A percentile compares a stretch with the other conserved stretches of the same genome.
Evolutionary conservation across 2,329 filamentous ascomycete species (phyloP).

Genomic region (Alternaria rosae): DNA sequence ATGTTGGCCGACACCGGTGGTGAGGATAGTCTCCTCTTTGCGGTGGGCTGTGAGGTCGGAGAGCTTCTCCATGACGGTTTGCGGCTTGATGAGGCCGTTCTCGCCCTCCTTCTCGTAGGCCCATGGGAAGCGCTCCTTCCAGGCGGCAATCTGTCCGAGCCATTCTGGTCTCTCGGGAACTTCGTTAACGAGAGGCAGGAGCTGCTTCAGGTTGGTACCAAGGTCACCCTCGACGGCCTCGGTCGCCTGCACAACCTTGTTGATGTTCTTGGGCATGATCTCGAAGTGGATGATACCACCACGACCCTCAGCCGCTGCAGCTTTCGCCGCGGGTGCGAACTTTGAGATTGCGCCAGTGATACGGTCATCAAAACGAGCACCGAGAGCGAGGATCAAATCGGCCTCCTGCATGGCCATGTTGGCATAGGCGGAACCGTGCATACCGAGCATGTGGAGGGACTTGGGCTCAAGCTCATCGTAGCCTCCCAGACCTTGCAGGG

Average conservation of each 20-base stretch:
- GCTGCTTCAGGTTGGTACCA: conserved; percentile 74
- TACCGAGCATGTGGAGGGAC: conserved; percentile 96
- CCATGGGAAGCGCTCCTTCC: conserved; percentile 92
- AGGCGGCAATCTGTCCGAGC: conserved; percentile 87
- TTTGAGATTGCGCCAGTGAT: conserved; percentile 83
- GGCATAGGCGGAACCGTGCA: conserved; percentile 96
- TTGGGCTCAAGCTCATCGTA: conserved; percentile 94
- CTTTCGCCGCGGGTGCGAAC: conserved; percentile 88
- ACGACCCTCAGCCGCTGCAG: conserved; percentile 81
- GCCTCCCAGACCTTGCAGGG: conserved; percentile 88
- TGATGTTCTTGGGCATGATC: conserved; percentile 99
- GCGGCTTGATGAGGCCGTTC: conserved; percentile 88
- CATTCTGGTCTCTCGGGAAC: conserved; percentile 77
- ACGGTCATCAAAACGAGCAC: conserved; percentile 94
- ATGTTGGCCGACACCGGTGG: conserved; percentile 95
- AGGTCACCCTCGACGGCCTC: conserved; percentile 96
- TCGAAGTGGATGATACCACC: conserved; percentile 98
- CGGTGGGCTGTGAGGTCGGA: conserved; percentile 81
- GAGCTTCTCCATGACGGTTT: conserved; percentile 88
- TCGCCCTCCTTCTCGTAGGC: conserved; percentile 80
- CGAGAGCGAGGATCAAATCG: conserved; percentile 93
- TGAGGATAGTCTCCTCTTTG: conserved; percentile 85
- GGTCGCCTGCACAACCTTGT: conserved; percentile 97
- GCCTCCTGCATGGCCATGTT: conserved; percentile 99
- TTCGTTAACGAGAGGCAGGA: conserved; percentile 75